A percentile compares a stretch with the other conserved stretches of the same genome.
These are phyloP conservation scores for Alternaria sp. DNA, from an alignment of 2,329 filamentous ascomycete species.

Conservation along the genomic window DNA sequence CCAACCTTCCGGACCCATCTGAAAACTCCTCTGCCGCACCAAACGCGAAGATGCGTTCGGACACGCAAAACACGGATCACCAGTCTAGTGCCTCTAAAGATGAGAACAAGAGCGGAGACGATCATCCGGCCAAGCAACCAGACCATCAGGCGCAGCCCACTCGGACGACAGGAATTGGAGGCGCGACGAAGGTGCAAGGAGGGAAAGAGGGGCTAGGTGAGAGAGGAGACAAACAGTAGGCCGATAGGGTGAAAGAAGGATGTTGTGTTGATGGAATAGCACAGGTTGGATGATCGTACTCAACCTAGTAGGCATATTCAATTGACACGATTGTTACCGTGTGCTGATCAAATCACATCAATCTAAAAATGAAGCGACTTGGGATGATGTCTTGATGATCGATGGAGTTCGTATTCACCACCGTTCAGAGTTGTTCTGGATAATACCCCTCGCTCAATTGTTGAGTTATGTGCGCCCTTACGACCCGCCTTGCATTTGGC, in stretches of 20 bases:
- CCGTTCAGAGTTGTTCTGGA: background rate
- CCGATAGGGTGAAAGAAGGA: background rate
- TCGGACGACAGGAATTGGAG: conserved; percentile 46
- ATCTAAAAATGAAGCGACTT: background rate
- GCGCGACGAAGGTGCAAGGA: conserved; percentile 37
- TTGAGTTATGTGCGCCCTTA: background rate
- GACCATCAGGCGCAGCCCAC: conserved; percentile 44
- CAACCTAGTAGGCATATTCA: background rate
- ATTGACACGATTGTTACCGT: background rate
- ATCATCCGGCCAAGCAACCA: conserved; percentile 51
- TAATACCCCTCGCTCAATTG: background rate
- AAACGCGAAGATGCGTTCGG: conserved; percentile 31
- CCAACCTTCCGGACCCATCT: conserved; percentile 30
- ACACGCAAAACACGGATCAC: conserved; percentile 37
- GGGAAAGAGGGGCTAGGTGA: conserved; percentile 43
- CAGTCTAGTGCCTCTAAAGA: conserved; percentile 44
- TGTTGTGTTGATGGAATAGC: background rate
- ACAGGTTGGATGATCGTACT: background rate
- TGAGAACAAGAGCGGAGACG: conserved; percentile 38
- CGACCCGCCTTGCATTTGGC: background rate
- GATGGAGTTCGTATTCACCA: background rate
- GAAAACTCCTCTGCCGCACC: conserved; percentile 32
- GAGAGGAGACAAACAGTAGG: conserved; percentile 22
- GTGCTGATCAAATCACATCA: background rate
- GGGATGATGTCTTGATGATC: background rate